Evolutionary conservation across 192 early-diverging fungal species (phyloP).

Genomic region (Dissophora globulifera): DNA sequence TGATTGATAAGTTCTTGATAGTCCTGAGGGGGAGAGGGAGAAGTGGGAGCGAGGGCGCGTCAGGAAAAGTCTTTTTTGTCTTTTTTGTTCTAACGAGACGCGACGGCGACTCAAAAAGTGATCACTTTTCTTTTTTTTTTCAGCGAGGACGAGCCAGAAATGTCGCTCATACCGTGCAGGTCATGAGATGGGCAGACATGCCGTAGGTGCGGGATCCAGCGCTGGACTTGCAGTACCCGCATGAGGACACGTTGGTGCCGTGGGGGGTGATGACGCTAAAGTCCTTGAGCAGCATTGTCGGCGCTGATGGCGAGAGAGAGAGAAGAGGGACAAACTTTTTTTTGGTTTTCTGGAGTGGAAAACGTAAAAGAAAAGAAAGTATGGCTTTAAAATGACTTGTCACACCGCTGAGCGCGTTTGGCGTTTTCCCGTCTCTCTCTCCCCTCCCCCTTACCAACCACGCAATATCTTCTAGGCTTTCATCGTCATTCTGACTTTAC

Average conservation of each 20-base stretch:
- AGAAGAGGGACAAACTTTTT: neutral
- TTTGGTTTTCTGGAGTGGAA: too few relatives aligned
- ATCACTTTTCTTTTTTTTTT: neutral
- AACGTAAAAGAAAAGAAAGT: too few relatives aligned
- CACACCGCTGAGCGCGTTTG: too few relatives aligned
- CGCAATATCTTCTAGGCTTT: too few relatives aligned
- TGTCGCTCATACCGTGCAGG: constrained; percentile 43
- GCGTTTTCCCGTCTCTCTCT: too few relatives aligned
- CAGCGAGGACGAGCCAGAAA: too few relatives aligned
- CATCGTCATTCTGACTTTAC: too few relatives aligned
- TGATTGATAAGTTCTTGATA: constrained; percentile 76
- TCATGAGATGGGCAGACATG: constrained; percentile 67
- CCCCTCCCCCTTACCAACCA: too few relatives aligned
- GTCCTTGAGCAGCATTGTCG: constrained; percentile 24
- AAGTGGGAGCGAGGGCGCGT: neutral
- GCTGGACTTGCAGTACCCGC: constrained; percentile 75
- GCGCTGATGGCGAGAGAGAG: neutral
- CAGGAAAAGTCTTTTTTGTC: neutral
- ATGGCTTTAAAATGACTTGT: neutral
- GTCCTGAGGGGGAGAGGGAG: constrained; percentile 47
- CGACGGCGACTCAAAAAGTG: neutral
- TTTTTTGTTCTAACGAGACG: too few relatives aligned
- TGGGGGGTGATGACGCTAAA: constrained; percentile 40
- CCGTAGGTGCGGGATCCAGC: constrained; percentile 69
- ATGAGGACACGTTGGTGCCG: constrained; percentile 50